Base-by-base conservation (phyloP, 208 protist species). In the Trypanosoma platydactyli region DNA sequence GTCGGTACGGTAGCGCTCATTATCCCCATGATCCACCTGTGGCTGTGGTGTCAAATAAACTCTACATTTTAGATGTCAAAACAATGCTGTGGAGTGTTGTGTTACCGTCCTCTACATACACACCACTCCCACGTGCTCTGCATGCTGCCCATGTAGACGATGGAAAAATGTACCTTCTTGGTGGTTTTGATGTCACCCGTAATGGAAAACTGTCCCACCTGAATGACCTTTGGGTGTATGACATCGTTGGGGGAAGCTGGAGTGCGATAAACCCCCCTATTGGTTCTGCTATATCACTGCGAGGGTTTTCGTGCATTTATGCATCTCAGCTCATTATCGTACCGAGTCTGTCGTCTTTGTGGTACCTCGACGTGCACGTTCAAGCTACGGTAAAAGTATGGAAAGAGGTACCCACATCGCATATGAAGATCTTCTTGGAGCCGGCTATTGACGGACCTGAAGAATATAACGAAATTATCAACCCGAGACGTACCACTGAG, bases 221-320 rank as follows among this genome's bases (percentile, higher is more conserved):
- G 15, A 60, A 54, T 48, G 69, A 73, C 20, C 22, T 60, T 7
- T 77, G 69, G 68, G 30, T 71, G 16, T 79, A 72, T 59, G 30
- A 71, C 45, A 58, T 77, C 22, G 4, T 45, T 18, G 35, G 44
- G 27, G 74, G 69, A 1, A 18, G 15, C 5, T 79, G 74, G 69
- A 40, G 12, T 25, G 15, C 1, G 18, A 60, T 71, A 25, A 61
- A 73, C 6, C 54, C 71, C 48, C 68, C 52, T 24, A 3, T 40
- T 5, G 12, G 49, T 6, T 33, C 57, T 35, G 52, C 57, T 11
- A 16, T 41, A 18, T 46, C 68, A 4, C 5, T 65, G 20, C 22
- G 53, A 18, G 30, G 56, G 24, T 11, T 77, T 4, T 61, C 60
- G 1, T 59, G 51, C 24, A 53, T 71, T 18, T 73, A 77, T 33